These are phyloP conservation scores for Pyricularia grisea DNA, from an alignment of 2,329 filamentous ascomycete genomes.

Conservation along the genomic window DNA sequence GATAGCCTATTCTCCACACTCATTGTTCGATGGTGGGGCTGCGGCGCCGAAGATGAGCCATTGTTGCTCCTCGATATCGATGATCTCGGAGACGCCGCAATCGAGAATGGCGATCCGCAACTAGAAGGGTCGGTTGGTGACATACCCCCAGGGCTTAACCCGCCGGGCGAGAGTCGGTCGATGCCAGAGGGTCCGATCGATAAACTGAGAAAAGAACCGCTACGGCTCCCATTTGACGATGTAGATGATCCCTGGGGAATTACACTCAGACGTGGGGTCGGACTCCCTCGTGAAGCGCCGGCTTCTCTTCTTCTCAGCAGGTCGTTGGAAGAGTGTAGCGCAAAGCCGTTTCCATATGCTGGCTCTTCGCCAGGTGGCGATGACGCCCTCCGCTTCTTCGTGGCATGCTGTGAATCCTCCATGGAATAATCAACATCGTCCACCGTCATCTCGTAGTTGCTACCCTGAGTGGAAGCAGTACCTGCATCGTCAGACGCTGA, in stretches of 20 bases:
- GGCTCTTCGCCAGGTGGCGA: slow-evolving; percentile 45
- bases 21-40: slow-evolving; percentile 34
- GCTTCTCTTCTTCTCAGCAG: slow-evolving; percentile 38
- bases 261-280: slow-evolving; percentile 37
- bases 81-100: slow-evolving; percentile 39
- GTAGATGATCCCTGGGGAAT: slow-evolving; percentile 36
- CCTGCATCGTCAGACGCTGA: slow-evolving; percentile 31
- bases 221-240: slow-evolving; percentile 30
- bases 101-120: slow-evolving; percentile 40
- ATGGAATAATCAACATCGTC: slow-evolving; percentile 36
- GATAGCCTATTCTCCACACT: slow-evolving; percentile 28
- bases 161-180: slow-evolving; percentile 32
- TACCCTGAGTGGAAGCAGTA: slow-evolving; percentile 31
- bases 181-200: slow-evolving; percentile 29
- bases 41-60: background rate
- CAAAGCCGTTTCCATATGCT: slow-evolving; percentile 17
- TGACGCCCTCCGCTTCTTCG: slow-evolving; percentile 45
- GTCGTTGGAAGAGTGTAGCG: slow-evolving; percentile 28
- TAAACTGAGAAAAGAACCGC: slow-evolving; percentile 35
- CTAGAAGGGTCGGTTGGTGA: slow-evolving; percentile 33
- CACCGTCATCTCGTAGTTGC: slow-evolving; percentile 38
- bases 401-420: slow-evolving; percentile 29
- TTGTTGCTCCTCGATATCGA: slow-evolving; percentile 27
- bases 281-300: slow-evolving; percentile 36
- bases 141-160: slow-evolving; percentile 35